Evolutionary conservation across 73 alveolate genomes (phyloP).

Genomic region (Stentor roeselii): DNA sequence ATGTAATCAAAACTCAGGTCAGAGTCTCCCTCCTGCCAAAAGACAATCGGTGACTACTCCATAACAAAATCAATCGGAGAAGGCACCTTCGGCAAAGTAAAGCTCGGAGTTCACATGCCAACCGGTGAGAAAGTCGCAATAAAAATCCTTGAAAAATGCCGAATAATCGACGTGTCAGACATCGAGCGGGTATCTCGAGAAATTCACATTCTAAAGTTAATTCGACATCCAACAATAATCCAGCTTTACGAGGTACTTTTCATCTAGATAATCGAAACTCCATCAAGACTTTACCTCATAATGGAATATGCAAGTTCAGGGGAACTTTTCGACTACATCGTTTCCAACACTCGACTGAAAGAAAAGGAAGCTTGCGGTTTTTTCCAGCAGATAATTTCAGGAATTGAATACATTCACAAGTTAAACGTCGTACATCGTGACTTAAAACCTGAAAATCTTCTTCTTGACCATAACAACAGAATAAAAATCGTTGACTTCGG

Average conservation of each 20-base stretch:
- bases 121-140: constrained; percentile 72
- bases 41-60: background rate
- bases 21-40: background rate
- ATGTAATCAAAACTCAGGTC: background rate
- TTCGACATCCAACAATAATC: constrained; percentile 75
- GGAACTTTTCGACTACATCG: constrained; percentile 52
- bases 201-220: constrained; percentile 32
- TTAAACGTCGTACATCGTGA: constrained; percentile 80
- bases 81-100: constrained; percentile 89
- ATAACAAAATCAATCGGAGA: constrained; percentile 75
- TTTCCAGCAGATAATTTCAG: constrained; percentile 61
- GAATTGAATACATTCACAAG: constrained; percentile 76
- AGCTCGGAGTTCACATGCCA: constrained; percentile 71
- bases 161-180: constrained; percentile 74
- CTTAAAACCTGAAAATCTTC: constrained; percentile 94
- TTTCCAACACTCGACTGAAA: constrained; percentile 35
- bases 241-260: constrained; percentile 53
- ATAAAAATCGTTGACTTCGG: constrained; percentile 53
- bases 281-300: constrained; percentile 33
- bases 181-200: constrained; percentile 75
- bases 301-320: constrained; percentile 55
- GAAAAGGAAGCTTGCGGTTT: constrained; percentile 73
- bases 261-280: constrained; percentile 24
- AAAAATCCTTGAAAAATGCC: constrained; percentile 70
- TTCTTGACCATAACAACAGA: constrained; percentile 73